Percentiles rank a stretch among this genome's conserved stretches.
Evolutionary conservation across 345 rosid genomes (phyloP).

Genomic region (Rhodomyrtus tomentosa): DNA sequence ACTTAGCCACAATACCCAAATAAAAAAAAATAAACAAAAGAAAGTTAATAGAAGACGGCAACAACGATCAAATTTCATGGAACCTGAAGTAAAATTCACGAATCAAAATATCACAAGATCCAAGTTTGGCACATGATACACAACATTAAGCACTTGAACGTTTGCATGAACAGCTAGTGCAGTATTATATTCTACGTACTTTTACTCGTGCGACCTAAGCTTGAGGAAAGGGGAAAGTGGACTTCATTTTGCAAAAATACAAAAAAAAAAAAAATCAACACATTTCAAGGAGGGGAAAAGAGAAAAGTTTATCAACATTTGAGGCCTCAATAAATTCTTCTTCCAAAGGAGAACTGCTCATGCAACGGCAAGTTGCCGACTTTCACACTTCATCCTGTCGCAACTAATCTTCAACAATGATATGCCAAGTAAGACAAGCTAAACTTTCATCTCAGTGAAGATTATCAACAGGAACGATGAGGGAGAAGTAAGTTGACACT

Average conservation of each 20-base stretch:
- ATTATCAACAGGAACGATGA: background rate
- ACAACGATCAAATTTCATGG: background rate
- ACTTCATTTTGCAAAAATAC: background rate
- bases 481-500: background rate
- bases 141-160: background rate
- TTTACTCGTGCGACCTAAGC: background rate
- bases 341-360: background rate
- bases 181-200: background rate
- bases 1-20: background rate
- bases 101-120: background rate
- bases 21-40: background rate
- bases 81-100: background rate
- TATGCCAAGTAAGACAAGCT: background rate
- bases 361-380: background rate
- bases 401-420: background rate
- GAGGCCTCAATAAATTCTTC: background rate
- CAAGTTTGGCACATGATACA: background rate
- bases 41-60: background rate
- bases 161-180: background rate
- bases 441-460: background rate
- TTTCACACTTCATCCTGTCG: background rate
- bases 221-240: background rate
- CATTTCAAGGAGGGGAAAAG: background rate
- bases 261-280: background rate
- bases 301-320: background rate